Evolutionary conservation across 257 asterid genomes (phyloP).

Genomic region (Jasminum sambac): DNA sequence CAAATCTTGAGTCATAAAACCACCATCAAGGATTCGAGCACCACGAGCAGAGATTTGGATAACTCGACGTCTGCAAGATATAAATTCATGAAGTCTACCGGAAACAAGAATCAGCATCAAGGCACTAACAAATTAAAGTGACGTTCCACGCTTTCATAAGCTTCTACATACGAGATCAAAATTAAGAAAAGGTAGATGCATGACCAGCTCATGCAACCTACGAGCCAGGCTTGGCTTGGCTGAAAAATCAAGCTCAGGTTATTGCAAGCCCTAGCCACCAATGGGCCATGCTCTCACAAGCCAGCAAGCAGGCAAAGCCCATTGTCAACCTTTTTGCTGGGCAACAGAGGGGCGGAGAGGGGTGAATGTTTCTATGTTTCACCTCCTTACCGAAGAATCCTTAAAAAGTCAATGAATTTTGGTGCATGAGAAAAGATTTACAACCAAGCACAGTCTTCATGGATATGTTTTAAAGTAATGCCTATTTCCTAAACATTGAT

Average conservation of each 20-base stretch:
- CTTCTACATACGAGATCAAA: too few relatives aligned
- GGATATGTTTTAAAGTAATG: conserved; percentile 2
- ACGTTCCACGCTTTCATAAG: too few relatives aligned
- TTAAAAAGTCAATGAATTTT: neutral
- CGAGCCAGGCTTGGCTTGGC: neutral
- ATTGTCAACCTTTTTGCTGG: neutral
- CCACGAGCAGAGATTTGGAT: conserved; percentile 90
- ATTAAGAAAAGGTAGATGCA: neutral
- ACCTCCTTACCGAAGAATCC: neutral
- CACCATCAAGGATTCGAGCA: conserved; percentile 96
- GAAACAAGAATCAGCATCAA: conserved; percentile 19
- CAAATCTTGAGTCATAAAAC: conserved; percentile 95
- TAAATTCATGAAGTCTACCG: conserved; percentile 24
- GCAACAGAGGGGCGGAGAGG: too few relatives aligned
- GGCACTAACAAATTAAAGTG: too few relatives aligned
- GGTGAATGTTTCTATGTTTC: neutral
- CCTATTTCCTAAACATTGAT: neutral
- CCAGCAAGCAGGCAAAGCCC: neutral
- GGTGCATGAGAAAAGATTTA: neutral
- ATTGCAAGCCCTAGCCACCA: neutral
- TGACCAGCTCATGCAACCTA: neutral
- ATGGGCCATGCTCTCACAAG: neutral
- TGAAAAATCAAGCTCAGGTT: neutral
- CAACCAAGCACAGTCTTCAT: too few relatives aligned
- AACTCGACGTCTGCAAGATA: conserved; percentile 76